These are phyloP conservation scores for Sungouiozyma intestinalis DNA, from an alignment of 805 yeast species.

Conservation along the genomic window DNA sequence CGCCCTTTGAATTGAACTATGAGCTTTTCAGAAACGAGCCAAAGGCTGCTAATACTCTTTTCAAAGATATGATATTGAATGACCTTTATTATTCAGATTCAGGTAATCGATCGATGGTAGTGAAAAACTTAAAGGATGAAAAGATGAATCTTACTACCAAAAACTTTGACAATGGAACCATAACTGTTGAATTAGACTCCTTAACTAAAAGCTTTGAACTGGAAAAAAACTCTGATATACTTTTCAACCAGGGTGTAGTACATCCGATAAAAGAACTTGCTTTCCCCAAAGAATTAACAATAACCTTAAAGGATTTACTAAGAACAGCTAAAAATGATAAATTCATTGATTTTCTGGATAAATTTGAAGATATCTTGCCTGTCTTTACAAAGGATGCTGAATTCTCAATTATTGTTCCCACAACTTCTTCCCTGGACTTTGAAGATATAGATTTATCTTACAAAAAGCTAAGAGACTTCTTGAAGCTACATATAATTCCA, in stretches of 20 bases:
- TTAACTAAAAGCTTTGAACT: conserved; percentile 16
- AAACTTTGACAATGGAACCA: conserved; percentile 5
- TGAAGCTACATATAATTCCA: conserved; percentile 62
- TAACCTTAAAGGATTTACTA: conserved; percentile 48
- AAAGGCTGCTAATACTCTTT: conserved; percentile 38
- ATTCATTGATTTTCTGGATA: conserved; percentile 38
- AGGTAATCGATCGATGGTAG: conserved; percentile 19
- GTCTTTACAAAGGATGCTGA: conserved; percentile 30
- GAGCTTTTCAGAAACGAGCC: conserved; percentile 47
- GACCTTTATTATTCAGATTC: conserved; percentile 61
- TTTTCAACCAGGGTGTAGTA: conserved; percentile 77
- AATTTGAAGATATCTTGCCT: conserved; percentile 34
- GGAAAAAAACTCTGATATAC: conserved; percentile 44
- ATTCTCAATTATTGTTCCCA: conserved; percentile 66
- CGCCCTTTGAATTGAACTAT: conserved; percentile 44
- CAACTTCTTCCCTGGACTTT: conserved; percentile 41
- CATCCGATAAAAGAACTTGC: conserved; percentile 52
- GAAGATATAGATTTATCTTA: conserved; percentile 40
- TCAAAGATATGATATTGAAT: conserved; percentile 51
- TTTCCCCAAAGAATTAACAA: conserved; percentile 46
- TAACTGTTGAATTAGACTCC: conserved; percentile 10
- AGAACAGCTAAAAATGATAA: conserved; percentile 39
- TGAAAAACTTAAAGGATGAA: conserved; percentile 27
- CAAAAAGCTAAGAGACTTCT: conserved; percentile 40
- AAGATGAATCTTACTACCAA: not conserved